A percentile compares a stretch with the other conserved stretches of the same genome.
Evolutionary conservation across 2,329 filamentous ascomycete genomes (phyloP).

Genomic region (Fusarium luffae): DNA sequence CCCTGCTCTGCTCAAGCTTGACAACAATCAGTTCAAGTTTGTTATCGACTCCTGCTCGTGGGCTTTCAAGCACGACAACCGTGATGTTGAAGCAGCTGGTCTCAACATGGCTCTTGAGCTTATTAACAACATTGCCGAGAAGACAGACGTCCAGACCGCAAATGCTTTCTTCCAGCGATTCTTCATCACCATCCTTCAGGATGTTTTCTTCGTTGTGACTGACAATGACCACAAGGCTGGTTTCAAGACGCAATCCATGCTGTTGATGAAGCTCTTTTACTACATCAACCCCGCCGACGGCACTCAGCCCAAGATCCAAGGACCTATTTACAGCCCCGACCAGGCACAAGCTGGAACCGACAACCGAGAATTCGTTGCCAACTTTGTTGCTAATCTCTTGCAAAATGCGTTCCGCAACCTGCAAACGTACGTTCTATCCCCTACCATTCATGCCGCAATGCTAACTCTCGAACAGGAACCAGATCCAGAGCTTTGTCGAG

Average conservation of each 20-base stretch:
- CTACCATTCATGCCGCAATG: neutral
- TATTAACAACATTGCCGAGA: slow-evolving; percentile 96
- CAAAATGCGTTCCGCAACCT: slow-evolving; percentile 94
- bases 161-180: slow-evolving; percentile 99
- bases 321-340: slow-evolving; percentile 87
- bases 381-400: slow-evolving; percentile 86
- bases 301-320: slow-evolving; percentile 83
- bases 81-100: slow-evolving; percentile 94
- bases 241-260: slow-evolving; percentile 96
- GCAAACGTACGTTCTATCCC: slow-evolving; percentile 73
- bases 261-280: slow-evolving; percentile 95
- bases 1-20: slow-evolving; percentile 90
- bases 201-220: slow-evolving; percentile 97
- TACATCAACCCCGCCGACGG: slow-evolving; percentile 82
- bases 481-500: slow-evolving; percentile 91
- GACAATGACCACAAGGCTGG: slow-evolving; percentile 99
- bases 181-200: slow-evolving; percentile 93
- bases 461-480: slow-evolving; percentile 68
- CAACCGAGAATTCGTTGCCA: slow-evolving; percentile 90
- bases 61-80: slow-evolving; percentile 99
- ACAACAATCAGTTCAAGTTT: slow-evolving; percentile 98
- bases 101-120: slow-evolving; percentile 98
- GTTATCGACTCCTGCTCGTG: slow-evolving; percentile 99
- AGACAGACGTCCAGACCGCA: slow-evolving; percentile 85
- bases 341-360: slow-evolving; percentile 85